These are phyloP conservation scores for Phyllosticta capitalensis DNA, from an alignment of 2,329 filamentous ascomycete genomes.

Conservation along the genomic window DNA sequence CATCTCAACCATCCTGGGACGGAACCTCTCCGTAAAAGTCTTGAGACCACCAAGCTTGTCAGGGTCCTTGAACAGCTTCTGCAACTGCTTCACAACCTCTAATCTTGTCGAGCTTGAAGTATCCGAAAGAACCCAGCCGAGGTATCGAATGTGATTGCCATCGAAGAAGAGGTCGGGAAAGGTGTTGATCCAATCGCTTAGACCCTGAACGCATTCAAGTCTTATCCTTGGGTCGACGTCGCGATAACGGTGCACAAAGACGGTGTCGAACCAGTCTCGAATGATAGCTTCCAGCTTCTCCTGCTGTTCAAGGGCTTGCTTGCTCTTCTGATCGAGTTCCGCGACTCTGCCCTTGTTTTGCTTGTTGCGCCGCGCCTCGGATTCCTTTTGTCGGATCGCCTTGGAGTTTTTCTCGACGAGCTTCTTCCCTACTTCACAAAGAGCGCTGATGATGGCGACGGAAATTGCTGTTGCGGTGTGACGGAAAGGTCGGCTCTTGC, in stretches of 20 bases:
- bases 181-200: slow-evolving; percentile 80
- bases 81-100: slow-evolving; percentile 80
- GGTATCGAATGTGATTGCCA: slow-evolving; percentile 78
- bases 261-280: slow-evolving; percentile 79
- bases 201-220: slow-evolving; percentile 74
- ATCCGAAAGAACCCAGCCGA: slow-evolving; percentile 94
- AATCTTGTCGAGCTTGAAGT: slow-evolving; percentile 61
- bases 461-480: slow-evolving; percentile 87
- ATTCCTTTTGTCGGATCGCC: slow-evolving; percentile 67
- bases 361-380: slow-evolving; percentile 60
- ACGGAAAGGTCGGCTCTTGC: slow-evolving; percentile 76
- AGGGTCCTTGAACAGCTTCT: slow-evolving; percentile 68
- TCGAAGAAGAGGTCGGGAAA: slow-evolving; percentile 86
- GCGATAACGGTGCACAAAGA: slow-evolving; percentile 92
- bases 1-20: slow-evolving; percentile 82
- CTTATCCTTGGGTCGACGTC: slow-evolving; percentile 87
- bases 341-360: slow-evolving; percentile 71
- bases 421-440: slow-evolving; percentile 64
- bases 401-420: slow-evolving; percentile 65
- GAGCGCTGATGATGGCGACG: slow-evolving; percentile 65
- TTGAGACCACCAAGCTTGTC: slow-evolving; percentile 68
- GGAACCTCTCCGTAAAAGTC: slow-evolving; percentile 88
- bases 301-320: slow-evolving; percentile 60
- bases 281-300: slow-evolving; percentile 63
- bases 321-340: slow-evolving; percentile 61